Conservation (phyloP, 1,139 yeast species). For the Geotrichum reessii region DNA sequence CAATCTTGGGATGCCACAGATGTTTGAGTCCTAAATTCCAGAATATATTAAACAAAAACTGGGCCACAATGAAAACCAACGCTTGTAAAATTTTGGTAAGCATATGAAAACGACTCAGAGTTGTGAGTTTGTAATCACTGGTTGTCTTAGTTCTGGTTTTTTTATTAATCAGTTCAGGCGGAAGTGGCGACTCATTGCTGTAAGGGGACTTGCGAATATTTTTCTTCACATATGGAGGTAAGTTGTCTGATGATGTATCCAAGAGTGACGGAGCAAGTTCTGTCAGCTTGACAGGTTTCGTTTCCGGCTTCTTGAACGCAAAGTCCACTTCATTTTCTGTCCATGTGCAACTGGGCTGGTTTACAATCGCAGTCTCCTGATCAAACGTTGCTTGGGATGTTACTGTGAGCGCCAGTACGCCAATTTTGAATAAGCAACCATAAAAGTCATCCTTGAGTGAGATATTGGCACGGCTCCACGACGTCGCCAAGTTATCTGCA, state of each 20-base stretch:
- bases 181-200: slow-evolving; percentile 11
- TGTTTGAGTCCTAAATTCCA: slow-evolving; percentile 12
- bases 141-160: background rate
- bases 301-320: background rate
- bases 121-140: background rate
- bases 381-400: slow-evolving; percentile 63
- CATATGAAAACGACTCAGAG: slow-evolving; percentile 7
- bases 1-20: slow-evolving; percentile 5
- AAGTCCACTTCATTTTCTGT: slow-evolving; percentile 37
- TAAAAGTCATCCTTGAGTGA: slow-evolving; percentile 59
- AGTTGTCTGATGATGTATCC: slow-evolving; percentile 1
- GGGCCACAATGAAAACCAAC: slow-evolving; percentile 3
- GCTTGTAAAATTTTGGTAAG: slow-evolving; percentile 11
- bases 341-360: slow-evolving; percentile 53
- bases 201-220: slow-evolving; percentile 8
- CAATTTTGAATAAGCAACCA: slow-evolving; percentile 53
- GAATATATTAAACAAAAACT: slow-evolving; percentile 2
- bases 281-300: background rate
- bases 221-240: background rate
- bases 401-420: slow-evolving; percentile 58
- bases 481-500: slow-evolving; percentile 40
- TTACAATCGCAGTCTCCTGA: slow-evolving; percentile 51
- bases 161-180: slow-evolving; percentile 9
- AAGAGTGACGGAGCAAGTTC: slow-evolving; percentile 11
- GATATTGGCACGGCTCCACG: slow-evolving; percentile 31